phyloP scores from a whole-genome alignment of 306 rosid species.

The Sindora glabra region DNA sequence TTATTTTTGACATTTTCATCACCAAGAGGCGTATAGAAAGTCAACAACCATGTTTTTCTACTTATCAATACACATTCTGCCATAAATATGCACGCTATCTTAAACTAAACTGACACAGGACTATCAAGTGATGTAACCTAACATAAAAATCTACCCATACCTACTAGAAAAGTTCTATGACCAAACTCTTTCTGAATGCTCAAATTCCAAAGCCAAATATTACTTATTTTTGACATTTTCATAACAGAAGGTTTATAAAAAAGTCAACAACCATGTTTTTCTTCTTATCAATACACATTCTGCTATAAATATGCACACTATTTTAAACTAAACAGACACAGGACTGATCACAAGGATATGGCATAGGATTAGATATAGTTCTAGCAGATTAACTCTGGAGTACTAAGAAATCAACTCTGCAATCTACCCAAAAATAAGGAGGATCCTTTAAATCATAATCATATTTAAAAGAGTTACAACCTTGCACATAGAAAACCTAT shows the following conservation, averaged over 20 bases:
- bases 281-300: neutral
- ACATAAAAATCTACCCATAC: neutral
- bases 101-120: neutral
- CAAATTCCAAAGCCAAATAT: neutral
- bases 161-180: neutral
- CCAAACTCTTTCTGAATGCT: neutral
- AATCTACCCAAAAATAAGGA: no score
- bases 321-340: neutral
- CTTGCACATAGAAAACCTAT: no score
- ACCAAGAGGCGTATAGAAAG: no score
- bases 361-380: no score
- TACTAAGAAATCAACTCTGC: no score
- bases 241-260: no score
- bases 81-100: neutral
- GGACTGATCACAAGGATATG: no score
- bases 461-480: no score
- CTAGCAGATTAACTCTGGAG: no score
- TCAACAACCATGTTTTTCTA: neutral
- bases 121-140: neutral
- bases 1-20: no score
- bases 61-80: neutral
- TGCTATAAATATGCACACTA: neutral
- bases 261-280: neutral
- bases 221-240: neutral
- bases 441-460: no score